A percentile compares a stretch with the other conserved stretches of the same genome.
phyloP scores from a whole-genome alignment of 2,329 filamentous ascomycete species.

The Phoma sp. region DNA sequence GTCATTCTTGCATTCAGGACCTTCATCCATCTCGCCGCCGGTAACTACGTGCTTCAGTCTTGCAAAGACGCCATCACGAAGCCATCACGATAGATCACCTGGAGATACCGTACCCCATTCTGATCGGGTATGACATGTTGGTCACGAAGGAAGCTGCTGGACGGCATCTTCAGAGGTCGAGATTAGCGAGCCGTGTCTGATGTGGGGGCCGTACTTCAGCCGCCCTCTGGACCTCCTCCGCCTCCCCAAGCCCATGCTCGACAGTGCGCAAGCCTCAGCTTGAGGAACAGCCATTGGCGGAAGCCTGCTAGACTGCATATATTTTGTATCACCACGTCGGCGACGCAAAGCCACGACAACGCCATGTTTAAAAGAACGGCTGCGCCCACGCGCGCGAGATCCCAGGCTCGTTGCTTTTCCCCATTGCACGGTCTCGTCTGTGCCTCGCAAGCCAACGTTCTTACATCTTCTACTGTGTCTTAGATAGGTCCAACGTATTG shows the following conservation, averaged over 20 bases:
- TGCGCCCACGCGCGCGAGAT: not conserved
- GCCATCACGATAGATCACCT: no score
- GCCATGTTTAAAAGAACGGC: not conserved
- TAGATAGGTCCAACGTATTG: no score
- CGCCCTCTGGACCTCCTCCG: not conserved
- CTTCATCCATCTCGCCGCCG: no score
- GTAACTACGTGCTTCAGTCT: no score
- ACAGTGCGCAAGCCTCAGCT: not conserved
- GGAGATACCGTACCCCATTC: no score
- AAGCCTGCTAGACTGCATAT: not conserved
- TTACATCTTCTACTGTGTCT: no score
- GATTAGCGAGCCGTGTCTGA: not conserved
- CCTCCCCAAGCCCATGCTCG: not conserved
- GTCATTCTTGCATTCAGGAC: no score
- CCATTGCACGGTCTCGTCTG: not conserved
- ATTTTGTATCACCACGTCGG: not conserved
- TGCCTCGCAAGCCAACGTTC: no score
- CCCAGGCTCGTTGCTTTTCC: not conserved
- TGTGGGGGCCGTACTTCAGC: not conserved
- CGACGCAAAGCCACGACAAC: not conserved
- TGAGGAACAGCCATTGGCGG: not conserved
- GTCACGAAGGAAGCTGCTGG: not conserved
- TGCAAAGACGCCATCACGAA: no score
- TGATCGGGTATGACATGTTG: no score
- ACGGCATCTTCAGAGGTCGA: not conserved